Conservation (phyloP, 2,329 filamentous ascomycete genomes). For the Eutypella sp. region DNA sequence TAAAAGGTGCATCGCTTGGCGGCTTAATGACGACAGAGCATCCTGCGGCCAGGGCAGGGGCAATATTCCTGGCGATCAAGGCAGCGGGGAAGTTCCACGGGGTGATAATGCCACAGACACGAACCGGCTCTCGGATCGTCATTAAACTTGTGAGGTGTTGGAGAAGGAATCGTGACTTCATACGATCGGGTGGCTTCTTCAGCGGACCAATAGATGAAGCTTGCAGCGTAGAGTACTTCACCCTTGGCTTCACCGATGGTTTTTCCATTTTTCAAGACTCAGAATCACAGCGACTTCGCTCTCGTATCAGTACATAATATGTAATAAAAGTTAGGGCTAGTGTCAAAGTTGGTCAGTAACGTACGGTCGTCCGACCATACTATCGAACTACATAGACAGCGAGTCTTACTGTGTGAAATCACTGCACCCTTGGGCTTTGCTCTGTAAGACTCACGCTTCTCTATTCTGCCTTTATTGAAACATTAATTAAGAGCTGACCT, state of each 20-base stretch:
- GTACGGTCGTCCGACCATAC: too few relatives aligned
- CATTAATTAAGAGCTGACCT: too few relatives aligned
- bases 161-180: conserved; percentile 58
- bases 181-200: conserved; percentile 54
- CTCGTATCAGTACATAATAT: too few relatives aligned
- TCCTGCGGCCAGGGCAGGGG: conserved; percentile 58
- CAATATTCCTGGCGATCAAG: conserved; percentile 43
- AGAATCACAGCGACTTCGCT: conserved; percentile 45
- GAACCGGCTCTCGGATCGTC: conserved; percentile 61
- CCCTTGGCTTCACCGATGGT: conserved; percentile 55
- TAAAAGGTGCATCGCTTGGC: conserved; percentile 66
- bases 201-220: conserved; percentile 60
- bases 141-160: conserved; percentile 54
- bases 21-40: conserved; percentile 68
- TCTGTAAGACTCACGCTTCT: too few relatives aligned
- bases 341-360: too few relatives aligned
- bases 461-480: too few relatives aligned
- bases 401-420: too few relatives aligned
- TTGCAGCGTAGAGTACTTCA: conserved; percentile 53
- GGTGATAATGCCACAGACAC: conserved; percentile 62
- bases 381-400: too few relatives aligned
- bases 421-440: too few relatives aligned
- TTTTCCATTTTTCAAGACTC: conserved; percentile 68
- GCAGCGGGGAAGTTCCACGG: conserved; percentile 59
- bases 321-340: too few relatives aligned